Conservation (phyloP, 768 basidiomycete species). For the Naematelia encephala region DNA sequence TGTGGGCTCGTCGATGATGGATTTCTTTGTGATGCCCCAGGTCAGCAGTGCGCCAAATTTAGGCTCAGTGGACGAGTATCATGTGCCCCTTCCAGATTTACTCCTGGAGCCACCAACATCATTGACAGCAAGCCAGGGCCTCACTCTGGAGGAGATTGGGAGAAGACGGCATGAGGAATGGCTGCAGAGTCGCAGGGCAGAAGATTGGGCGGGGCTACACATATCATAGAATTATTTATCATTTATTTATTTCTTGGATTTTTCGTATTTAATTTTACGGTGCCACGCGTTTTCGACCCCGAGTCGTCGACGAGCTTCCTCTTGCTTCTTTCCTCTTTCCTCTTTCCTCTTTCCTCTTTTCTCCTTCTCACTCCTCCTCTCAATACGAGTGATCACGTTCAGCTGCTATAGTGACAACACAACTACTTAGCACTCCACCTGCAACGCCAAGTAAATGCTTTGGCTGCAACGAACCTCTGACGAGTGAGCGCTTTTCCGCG, state of each 20-base stretch:
- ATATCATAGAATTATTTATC: no score
- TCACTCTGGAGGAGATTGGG: constrained; percentile 39
- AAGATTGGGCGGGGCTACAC: neutral
- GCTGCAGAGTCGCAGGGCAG: constrained; percentile 5
- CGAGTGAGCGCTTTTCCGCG: constrained; percentile 37
- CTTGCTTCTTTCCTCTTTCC: no score
- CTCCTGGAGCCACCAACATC: neutral
- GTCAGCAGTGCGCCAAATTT: neutral
- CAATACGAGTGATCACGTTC: no score
- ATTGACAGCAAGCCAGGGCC: constrained; percentile 2
- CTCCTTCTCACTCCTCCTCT: no score
- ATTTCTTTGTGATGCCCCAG: constrained; percentile 21
- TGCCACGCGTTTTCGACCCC: no score
- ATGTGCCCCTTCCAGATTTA: neutral
- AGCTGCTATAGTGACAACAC: neutral
- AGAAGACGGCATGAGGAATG: constrained; percentile 32
- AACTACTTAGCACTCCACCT: neutral
- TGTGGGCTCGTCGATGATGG: constrained; percentile 8
- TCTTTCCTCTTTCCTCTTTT: no score
- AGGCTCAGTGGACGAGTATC: neutral
- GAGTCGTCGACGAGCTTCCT: no score
- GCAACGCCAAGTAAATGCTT: constrained; percentile 35
- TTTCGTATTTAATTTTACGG: no score
- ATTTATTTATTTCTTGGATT: no score
- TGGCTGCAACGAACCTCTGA: constrained; percentile 49